Conservation (phyloP, 768 basidiomycete genomes). For the Russula virescens region DNA sequence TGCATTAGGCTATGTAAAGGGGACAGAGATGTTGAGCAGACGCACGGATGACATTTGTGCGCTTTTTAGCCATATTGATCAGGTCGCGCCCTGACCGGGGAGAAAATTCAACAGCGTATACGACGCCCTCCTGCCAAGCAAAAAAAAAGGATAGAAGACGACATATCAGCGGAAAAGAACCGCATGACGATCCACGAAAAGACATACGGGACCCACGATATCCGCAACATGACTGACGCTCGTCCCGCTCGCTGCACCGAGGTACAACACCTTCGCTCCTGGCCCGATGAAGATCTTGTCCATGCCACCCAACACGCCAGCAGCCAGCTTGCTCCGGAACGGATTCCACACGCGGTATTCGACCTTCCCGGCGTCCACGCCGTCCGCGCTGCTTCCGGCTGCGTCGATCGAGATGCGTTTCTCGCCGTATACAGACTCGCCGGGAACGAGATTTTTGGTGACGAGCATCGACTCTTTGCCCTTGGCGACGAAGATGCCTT, state of each 20-base stretch:
- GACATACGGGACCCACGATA: conserved; percentile 88
- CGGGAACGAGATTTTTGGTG: conserved; percentile 96
- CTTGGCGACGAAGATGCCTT: conserved; percentile 93
- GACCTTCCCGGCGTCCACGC: conserved; percentile 73
- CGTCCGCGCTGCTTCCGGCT: conserved; percentile 31
- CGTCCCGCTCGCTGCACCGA: conserved; percentile 96
- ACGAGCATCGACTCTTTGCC: conserved; percentile 97
- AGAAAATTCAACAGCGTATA: conserved; percentile 99
- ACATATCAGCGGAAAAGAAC: conserved; percentile 17
- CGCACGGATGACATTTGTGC: conserved; percentile 97
- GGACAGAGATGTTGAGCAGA: conserved; percentile 31
- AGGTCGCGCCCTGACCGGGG: conserved; percentile 93
- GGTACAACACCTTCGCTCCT: conserved; percentile 93
- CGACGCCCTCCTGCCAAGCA: conserved; percentile 71
- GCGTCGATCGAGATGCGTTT: conserved; percentile 91
- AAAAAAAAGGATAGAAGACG: conserved; percentile 5
- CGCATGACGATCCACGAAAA: neutral
- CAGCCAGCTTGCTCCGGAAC: conserved; percentile 94
- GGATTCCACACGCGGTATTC: conserved; percentile 99
- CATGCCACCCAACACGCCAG: conserved; percentile 92
- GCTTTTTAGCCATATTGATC: conserved; percentile 98
- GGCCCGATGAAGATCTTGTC: conserved; percentile 91
- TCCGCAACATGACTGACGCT: conserved; percentile 99
- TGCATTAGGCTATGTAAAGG: neutral
- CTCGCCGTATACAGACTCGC: conserved; percentile 97